Base-by-base conservation (phyloP, 2,329 filamentous ascomycete genomes). In the Talaromyces pinophilus region DNA sequence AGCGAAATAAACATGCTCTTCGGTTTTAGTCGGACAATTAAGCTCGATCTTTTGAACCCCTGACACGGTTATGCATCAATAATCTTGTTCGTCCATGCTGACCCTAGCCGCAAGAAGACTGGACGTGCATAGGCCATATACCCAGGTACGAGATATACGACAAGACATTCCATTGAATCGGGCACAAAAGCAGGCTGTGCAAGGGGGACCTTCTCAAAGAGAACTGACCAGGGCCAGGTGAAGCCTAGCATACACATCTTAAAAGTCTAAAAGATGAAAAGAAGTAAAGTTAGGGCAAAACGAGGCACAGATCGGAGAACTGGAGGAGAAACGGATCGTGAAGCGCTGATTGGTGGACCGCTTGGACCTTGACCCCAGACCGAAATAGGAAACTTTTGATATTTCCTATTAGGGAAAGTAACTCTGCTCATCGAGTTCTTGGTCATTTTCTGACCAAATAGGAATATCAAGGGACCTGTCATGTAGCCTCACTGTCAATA, bases 261-360 rank as follows among this genome's bases (percentile, higher is more conserved):
- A 15, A 52, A 30, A 52, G 15, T 30, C 48, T 52, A 52, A 52
- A 52, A 30, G 19, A 19, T 40, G 33, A 22, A 48, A 52, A 52
- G 13, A 28, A 48, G 22, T 28, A 28, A n/a, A 52, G 6, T 54
- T 17, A 33, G 28, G 28, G 28, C 15, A 54, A 54, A 54, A 54
- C 28, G 28, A 54, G 17, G 28, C 50, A 54, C 28, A 54, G 50
- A 54, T 54, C 50, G 50, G 17, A 54, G 50, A 54, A 33, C 50
- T n/a, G 17, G 28, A 54, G 15, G 28, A 33, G 28, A 33, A 33
- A 30, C 28, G 3, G 50, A 54, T 54, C 50, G 50, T n/a, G 50
- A 33, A 15, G 50, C 28, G 50, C 25, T 33, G 28, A 54, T 54
- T 54, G 50, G 50, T 35, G 7, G 8, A 2, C 17, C 3, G 15